Conservation (phyloP, 2,329 filamentous ascomycete genomes). For the Penicillium sp. region DNA sequence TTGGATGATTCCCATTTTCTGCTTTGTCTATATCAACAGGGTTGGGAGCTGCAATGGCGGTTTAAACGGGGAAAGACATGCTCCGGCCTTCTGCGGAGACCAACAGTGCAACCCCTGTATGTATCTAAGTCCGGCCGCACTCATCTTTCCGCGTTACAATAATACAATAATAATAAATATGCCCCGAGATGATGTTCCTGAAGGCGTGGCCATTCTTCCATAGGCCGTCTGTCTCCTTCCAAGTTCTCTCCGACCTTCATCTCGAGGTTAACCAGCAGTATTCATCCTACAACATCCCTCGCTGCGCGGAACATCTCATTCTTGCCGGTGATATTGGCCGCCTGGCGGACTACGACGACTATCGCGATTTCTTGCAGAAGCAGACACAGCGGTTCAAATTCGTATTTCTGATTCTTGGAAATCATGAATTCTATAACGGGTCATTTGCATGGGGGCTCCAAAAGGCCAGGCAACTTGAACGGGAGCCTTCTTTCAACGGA, state of each 20-base stretch:
- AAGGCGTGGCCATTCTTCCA: neutral
- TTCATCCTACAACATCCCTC: conserved; percentile 19
- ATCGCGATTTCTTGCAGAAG: conserved; percentile 21
- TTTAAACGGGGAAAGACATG: too few relatives aligned
- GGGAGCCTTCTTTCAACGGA: conserved; percentile 24
- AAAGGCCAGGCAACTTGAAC: conserved; percentile 24
- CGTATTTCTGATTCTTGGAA: conserved; percentile 23
- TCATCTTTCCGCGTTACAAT: too few relatives aligned
- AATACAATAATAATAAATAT: too few relatives aligned
- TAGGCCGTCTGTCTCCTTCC: conserved; percentile 17
- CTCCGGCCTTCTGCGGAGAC: too few relatives aligned
- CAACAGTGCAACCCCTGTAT: too few relatives aligned
- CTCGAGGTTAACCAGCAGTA: conserved; percentile 28
- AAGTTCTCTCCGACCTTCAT: conserved; percentile 29
- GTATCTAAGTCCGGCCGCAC: too few relatives aligned
- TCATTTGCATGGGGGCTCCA: conserved; percentile 20
- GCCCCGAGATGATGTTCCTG: neutral
- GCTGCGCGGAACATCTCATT: conserved; percentile 6
- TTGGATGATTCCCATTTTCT: too few relatives aligned
- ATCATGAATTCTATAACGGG: conserved; percentile 27
- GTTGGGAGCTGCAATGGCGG: too few relatives aligned
- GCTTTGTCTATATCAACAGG: too few relatives aligned
- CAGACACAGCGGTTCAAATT: neutral
- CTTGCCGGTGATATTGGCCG: conserved; percentile 12
- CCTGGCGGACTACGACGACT: conserved; percentile 23